These are phyloP conservation scores for Talaromyces amestolkiae DNA, from an alignment of 2,329 filamentous ascomycete genomes.

Conservation along the genomic window DNA sequence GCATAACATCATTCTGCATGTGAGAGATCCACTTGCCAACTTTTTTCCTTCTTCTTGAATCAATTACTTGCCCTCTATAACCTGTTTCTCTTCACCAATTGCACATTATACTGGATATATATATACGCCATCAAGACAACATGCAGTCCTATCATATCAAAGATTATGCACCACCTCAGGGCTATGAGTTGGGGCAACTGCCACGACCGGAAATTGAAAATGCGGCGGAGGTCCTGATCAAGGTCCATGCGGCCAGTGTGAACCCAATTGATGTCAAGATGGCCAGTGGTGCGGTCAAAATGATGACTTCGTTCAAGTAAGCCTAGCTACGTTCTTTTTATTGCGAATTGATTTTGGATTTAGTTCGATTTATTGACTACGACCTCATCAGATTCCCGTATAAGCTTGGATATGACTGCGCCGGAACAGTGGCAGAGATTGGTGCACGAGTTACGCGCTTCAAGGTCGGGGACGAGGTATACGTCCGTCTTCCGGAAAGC, in stretches of 20 bases:
- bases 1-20: background rate
- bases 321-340: background rate
- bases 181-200: conserved; percentile 24
- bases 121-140: background rate
- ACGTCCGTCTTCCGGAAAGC: conserved; percentile 31
- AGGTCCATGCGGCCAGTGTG: conserved; percentile 43
- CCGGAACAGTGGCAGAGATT: conserved; percentile 37
- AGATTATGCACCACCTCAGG: conserved; percentile 22
- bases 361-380: background rate
- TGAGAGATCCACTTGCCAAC: background rate
- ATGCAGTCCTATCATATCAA: conserved; percentile 25
- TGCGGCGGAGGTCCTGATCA: conserved; percentile 25
- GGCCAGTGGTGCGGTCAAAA: conserved; percentile 36
- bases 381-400: conserved; percentile 37
- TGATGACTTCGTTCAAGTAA: conserved; percentile 30
- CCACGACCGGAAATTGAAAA: conserved; percentile 20
- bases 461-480: conserved; percentile 42
- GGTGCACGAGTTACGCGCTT: conserved; percentile 36
- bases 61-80: background rate
- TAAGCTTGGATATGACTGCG: conserved; percentile 43
- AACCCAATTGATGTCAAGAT: conserved; percentile 48
- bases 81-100: background rate
- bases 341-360: background rate
- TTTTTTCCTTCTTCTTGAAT: background rate
- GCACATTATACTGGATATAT: background rate